Evolutionary conservation across 352 stramenopile genomes (phyloP).

Genomic region (Phytopythium montanum): DNA sequence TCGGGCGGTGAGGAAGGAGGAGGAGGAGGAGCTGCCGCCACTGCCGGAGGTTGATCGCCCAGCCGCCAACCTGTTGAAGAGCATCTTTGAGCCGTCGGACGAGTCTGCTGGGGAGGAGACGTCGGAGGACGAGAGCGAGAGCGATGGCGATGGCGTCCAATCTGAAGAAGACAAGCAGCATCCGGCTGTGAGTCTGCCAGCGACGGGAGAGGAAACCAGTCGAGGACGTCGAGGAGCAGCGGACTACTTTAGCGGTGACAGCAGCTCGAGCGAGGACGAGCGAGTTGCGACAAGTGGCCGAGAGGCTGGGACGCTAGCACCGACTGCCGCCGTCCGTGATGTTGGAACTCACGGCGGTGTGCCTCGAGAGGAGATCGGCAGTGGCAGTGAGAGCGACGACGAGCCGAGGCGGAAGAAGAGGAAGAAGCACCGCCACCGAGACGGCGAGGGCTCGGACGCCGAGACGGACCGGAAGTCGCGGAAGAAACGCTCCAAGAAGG

Average conservation of each 20-base stretch:
- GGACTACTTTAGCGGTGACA: constrained; percentile 7
- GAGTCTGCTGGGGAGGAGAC: constrained; percentile 47
- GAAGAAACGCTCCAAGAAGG: constrained; percentile 22
- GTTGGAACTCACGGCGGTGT: background rate
- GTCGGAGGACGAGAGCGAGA: constrained; percentile 33
- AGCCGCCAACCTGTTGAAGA: constrained; percentile 54
- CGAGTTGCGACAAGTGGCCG: background rate
- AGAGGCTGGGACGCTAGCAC: background rate
- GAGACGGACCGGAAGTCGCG: constrained; percentile 7
- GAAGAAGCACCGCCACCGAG: constrained; percentile 16
- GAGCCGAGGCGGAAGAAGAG: constrained; percentile 13
- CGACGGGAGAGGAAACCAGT: background rate
- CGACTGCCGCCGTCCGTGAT: background rate
- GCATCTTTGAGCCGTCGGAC: constrained; percentile 81
- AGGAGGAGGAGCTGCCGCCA: constrained; percentile 26
- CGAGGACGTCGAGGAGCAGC: background rate
- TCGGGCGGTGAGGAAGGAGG: background rate
- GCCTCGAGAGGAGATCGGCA: background rate
- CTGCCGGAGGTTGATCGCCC: constrained; percentile 43
- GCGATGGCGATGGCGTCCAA: constrained; percentile 22
- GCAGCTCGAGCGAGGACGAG: constrained; percentile 1
- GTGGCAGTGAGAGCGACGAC: constrained; percentile 4
- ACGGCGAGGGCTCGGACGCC: constrained; percentile 1
- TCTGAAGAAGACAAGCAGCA: constrained; percentile 5
- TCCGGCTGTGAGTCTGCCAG: background rate